These are phyloP conservation scores for Curvularia sp. DNA, from an alignment of 2,329 filamentous ascomycete species.

Conservation along the genomic window DNA sequence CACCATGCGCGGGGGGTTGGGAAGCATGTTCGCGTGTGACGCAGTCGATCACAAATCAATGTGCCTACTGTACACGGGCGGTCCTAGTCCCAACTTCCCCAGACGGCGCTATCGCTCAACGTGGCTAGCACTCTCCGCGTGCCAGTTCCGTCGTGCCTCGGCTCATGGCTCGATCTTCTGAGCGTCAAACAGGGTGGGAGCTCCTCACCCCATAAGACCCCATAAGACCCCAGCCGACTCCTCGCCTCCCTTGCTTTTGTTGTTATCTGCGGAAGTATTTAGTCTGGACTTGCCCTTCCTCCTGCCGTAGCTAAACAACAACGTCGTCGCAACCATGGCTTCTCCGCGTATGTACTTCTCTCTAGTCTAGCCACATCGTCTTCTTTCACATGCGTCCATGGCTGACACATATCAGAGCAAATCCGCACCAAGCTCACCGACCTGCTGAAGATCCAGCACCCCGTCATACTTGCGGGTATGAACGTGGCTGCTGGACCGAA, in stretches of 20 bases:
- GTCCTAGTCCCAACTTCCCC: slow-evolving; percentile 20
- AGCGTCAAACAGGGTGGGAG: slow-evolving; percentile 22
- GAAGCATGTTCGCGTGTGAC: slow-evolving; percentile 29
- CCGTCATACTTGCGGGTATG: slow-evolving; percentile 95
- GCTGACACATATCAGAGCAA: slow-evolving; percentile 67
- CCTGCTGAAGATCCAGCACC: slow-evolving; percentile 97
- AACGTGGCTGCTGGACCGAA: slow-evolving; percentile 97
- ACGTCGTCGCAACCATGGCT: slow-evolving; percentile 64
- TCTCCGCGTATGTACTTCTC: slow-evolving; percentile 74
- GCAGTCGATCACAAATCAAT: slow-evolving; percentile 14
- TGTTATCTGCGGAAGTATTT: neutral
- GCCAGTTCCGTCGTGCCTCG: slow-evolving; percentile 32
- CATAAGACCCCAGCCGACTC: slow-evolving; percentile 26
- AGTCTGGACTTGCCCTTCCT: slow-evolving; percentile 4
- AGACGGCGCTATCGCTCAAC: slow-evolving; percentile 17
- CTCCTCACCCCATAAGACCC: slow-evolving; percentile 29
- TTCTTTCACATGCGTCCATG: slow-evolving; percentile 30
- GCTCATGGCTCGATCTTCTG: slow-evolving; percentile 25
- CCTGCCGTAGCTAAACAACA: neutral
- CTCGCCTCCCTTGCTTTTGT: slow-evolving; percentile 16
- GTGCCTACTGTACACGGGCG: neutral
- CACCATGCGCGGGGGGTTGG: slow-evolving; percentile 11
- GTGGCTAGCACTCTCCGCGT: slow-evolving; percentile 25
- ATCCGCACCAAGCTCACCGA: slow-evolving; percentile 93
- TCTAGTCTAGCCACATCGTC: neutral